A percentile compares a stretch with the other conserved stretches of the same genome.
Evolutionary conservation across 768 basidiomycete species (phyloP).

Genomic region (Boletus coccyginus): DNA sequence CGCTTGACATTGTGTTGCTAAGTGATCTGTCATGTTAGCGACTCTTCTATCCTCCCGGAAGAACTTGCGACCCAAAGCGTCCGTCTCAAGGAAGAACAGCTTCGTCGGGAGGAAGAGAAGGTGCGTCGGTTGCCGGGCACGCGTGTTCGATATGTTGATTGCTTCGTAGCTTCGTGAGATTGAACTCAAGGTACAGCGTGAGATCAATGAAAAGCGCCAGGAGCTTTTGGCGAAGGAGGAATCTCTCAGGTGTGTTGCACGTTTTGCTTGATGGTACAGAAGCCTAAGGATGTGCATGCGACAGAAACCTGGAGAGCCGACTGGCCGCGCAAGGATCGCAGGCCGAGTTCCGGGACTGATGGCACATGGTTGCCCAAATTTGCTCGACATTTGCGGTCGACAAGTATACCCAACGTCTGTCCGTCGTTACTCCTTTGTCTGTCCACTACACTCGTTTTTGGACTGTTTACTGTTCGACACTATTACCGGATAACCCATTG

Average conservation of each 20-base stretch:
- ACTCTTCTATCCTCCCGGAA: constrained; percentile 90
- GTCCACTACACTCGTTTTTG: constrained; percentile 33
- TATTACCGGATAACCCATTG: constrained; percentile 38
- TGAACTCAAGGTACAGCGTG: constrained; percentile 95
- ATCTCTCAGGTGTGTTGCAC: constrained; percentile 67
- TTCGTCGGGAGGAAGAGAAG: constrained; percentile 96
- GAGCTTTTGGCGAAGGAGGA: constrained; percentile 96
- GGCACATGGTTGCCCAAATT: constrained; percentile 19
- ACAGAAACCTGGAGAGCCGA: constrained; percentile 85
- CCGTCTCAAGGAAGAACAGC: constrained; percentile 97
- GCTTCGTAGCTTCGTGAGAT: constrained; percentile 81
- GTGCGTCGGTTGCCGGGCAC: constrained; percentile 32
- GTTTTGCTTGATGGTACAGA: neutral
- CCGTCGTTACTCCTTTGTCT: constrained; percentile 36
- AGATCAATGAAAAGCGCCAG: constrained; percentile 97
- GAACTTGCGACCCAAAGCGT: constrained; percentile 97
- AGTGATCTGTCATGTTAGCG: constrained; percentile 41
- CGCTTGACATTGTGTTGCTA: constrained; percentile 17
- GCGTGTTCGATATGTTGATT: constrained; percentile 12
- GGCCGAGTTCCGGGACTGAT: constrained; percentile 71
- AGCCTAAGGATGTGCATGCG: neutral
- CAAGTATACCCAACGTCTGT: constrained; percentile 34
- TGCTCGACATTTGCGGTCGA: constrained; percentile 27
- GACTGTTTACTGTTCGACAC: constrained; percentile 33
- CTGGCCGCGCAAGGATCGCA: constrained; percentile 87